phyloP scores from a whole-genome alignment of 2,329 filamentous ascomycete species.

The Fusarium beomiforme region DNA sequence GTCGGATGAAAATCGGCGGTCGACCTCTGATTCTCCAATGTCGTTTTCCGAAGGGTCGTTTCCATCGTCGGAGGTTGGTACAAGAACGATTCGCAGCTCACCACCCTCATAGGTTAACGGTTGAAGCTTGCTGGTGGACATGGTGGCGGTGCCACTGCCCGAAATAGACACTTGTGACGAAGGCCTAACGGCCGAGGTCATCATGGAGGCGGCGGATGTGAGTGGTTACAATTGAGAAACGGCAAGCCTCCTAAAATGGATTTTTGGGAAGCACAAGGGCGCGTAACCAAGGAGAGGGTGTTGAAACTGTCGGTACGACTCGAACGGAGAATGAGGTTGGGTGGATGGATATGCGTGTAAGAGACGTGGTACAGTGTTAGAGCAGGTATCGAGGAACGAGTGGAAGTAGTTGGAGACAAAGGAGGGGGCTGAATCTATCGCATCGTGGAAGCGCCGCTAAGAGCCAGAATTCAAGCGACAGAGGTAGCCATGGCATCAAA shows the following conservation, averaged over 20 bases:
- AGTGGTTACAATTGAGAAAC: constrained; percentile 20
- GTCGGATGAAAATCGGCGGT: constrained; percentile 33
- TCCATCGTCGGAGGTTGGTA: constrained; percentile 39
- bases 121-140: constrained; percentile 45
- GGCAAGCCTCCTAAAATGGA: constrained; percentile 25
- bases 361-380: constrained; percentile 24
- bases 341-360: constrained; percentile 24
- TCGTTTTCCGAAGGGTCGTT: constrained; percentile 10
- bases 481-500: constrained; percentile 38
- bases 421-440: constrained; percentile 38
- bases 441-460: constrained; percentile 39
- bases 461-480: constrained; percentile 35
- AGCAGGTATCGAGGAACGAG: constrained; percentile 38
- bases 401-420: constrained; percentile 35
- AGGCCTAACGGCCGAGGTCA: constrained; percentile 39
- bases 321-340: constrained; percentile 1
- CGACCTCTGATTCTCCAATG: constrained; percentile 20
- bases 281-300: constrained; percentile 1
- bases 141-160: constrained; percentile 40
- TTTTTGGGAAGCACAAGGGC: constrained; percentile 8
- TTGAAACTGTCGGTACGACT: constrained; percentile 11
- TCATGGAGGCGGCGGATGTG: constrained; percentile 24
- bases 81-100: constrained; percentile 45
- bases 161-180: constrained; percentile 38
- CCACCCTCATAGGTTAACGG: constrained; percentile 44